Base-by-base conservation (phyloP, 495 filamentous ascomycete species). In the Bathelium albidoporum region DNA sequence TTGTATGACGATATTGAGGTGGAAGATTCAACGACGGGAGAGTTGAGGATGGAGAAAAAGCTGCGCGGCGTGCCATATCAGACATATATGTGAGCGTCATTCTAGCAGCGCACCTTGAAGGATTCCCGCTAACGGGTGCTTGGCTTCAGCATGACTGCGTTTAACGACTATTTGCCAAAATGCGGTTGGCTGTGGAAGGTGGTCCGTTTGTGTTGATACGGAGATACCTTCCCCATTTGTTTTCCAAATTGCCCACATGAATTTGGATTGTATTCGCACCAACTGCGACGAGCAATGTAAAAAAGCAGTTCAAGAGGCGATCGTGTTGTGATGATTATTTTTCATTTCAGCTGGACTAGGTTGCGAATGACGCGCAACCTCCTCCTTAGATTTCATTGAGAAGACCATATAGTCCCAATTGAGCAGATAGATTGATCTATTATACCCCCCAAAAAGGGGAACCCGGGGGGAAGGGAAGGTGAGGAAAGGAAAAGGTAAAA, bases 131-230 rank as follows among this genome's bases (percentile, higher is more conserved):
- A 9, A 29, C 49, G 29, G 10, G 16, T 20, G 49, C 24, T 11
- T 29, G n/a, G n/a, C n/a, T n/a, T n/a, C n/a, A 55, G 49, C 16
- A 55, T 55, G 49, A 55, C 49, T 29, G 49, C 49, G 26, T 55
- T 29, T 16, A 55, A 55, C 16, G 24, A 29, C 29, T 26, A 55
- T 29, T 29, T 55, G 24, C 22, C 20, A 55, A 55, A 55, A 55
- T 55, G 49, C 24, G 4, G 5, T 55, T 16, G 49, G 49, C 9
- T 29, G 24, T 29, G 49, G 49, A 55, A 55, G 24, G 16, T 16
- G 10, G 26, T 55, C 26, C 49, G 49, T 3, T 10, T 55, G 24
- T 55, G 49, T 16, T 55, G 20, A 29, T 29, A 20, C 7, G 11
- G 2, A 11, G 24, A 29, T 29, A 29, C 20, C 49, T n/a, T n/a